Conservation (phyloP, 768 basidiomycete species). For the Lentinula sp. region DNA sequence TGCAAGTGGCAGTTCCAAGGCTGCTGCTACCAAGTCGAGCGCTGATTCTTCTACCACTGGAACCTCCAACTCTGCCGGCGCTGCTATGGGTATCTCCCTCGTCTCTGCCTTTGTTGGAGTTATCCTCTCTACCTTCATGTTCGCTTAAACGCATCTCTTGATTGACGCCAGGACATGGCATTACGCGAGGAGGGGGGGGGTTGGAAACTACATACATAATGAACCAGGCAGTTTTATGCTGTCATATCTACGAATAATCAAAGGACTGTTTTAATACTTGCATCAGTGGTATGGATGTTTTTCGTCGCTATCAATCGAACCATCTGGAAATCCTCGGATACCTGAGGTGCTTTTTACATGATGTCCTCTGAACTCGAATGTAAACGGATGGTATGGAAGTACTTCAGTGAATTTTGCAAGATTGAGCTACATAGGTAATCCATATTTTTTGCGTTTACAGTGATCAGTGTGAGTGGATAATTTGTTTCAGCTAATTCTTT, state of each 20-base stretch:
- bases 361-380: too few relatives aligned
- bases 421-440: background rate
- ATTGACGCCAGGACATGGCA: background rate
- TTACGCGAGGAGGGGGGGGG: background rate
- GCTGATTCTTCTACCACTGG: background rate
- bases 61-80: conserved; percentile 2
- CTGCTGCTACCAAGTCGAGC: background rate
- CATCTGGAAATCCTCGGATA: background rate
- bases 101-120: conserved; percentile 3
- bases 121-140: background rate
- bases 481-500: background rate
- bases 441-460: background rate
- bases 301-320: background rate
- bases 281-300: background rate
- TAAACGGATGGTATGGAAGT: too few relatives aligned
- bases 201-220: too few relatives aligned
- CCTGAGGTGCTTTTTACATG: too few relatives aligned
- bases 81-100: conserved; percentile 5
- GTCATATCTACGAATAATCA: background rate
- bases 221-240: background rate
- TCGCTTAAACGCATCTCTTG: background rate
- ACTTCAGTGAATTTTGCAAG: too few relatives aligned
- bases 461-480: background rate
- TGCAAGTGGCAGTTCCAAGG: background rate
- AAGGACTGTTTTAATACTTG: conserved; percentile 3